Evolutionary conservation across 140 eudicot genomes (phyloP), one percentile per base, ranked within the genome.

Genomic region (Anethum foeniculum): DNA sequence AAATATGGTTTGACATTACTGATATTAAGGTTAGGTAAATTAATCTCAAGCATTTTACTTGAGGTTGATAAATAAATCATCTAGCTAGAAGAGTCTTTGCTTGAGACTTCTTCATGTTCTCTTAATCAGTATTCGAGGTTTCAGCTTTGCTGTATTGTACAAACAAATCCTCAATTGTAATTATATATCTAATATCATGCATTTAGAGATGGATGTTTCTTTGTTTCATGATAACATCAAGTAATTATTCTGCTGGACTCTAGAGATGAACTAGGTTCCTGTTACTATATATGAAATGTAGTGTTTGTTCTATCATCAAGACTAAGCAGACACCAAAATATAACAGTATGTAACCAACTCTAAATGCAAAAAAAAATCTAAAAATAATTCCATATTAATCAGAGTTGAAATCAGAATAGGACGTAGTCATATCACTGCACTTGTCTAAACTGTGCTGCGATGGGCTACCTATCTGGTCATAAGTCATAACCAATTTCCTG

Each of bases 1-100:
- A 92, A 85, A 87, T 90, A 52, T 88, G 93, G 91, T 56, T 80
- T 34, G 71, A 51, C 47, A 77, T 77, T 36, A 34, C 19, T 19
- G 80, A 51, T 77, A 18, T 30, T 76, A 30, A 32, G 13, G 41
- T 21, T 7, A 73, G 43, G 9, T 72, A 39, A 38, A 19, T 9
- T 32, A 72, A 38, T 23, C 0, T 41, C 2, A 62, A n/a, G 4
- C 27, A 41, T 9, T 39, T 73, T 0, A 73, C 3, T 41, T 0
- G 23, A 19, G 76, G 6, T 71, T 71, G 7, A 25, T 62, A 25
- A 25, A 62, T 62, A 62, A n/a, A 25, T 25, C 34, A 8, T 62
- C 11, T n/a, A 7, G 25, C 18, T 8, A 65, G 19, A 32, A 67
- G 74, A 67, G n/a, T 67, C 73, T 67, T 67, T 67, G n/a, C 74